A percentile compares a stretch with the other conserved stretches of the same genome.
Evolutionary conservation across 805 yeast species (phyloP).

Genomic region (Brettanomyces nanus): DNA sequence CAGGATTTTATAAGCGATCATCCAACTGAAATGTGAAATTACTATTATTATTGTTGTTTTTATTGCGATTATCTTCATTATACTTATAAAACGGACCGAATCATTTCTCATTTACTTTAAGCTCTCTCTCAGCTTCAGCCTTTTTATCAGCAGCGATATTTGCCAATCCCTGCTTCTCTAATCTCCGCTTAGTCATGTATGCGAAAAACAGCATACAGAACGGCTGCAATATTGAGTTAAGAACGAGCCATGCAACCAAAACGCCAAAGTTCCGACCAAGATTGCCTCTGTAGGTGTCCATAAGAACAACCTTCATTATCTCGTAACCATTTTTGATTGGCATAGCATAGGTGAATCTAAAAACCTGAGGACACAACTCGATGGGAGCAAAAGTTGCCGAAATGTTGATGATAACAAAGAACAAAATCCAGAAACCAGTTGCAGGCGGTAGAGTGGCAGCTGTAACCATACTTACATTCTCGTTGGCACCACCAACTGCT

Average conservation of each 20-base stretch:
- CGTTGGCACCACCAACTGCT: constrained; percentile 72
- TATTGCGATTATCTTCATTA: neutral
- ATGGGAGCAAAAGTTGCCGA: constrained; percentile 63
- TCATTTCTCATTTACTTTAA: too few species aligned
- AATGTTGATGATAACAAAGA: constrained; percentile 62
- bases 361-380: constrained; percentile 49
- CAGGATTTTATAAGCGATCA: neutral
- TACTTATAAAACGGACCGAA: too few species aligned
- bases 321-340: constrained; percentile 65
- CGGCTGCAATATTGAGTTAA: constrained; percentile 28
- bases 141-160: neutral
- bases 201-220: constrained; percentile 28
- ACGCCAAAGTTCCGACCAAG: constrained; percentile 19
- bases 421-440: constrained; percentile 63
- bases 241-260: constrained; percentile 15
- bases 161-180: constrained; percentile 7
- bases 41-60: neutral
- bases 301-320: constrained; percentile 49
- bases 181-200: constrained; percentile 7
- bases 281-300: constrained; percentile 46
- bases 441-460: constrained; percentile 52
- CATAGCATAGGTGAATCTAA: constrained; percentile 56
- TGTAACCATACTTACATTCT: constrained; percentile 47
- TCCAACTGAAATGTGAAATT: too few species aligned
- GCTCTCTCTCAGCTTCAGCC: neutral